Evolutionary conservation across 2,329 filamentous ascomycete species (phyloP), one percentile per base, ranked within the genome.

Genomic region (Talaromyces sp.): DNA sequence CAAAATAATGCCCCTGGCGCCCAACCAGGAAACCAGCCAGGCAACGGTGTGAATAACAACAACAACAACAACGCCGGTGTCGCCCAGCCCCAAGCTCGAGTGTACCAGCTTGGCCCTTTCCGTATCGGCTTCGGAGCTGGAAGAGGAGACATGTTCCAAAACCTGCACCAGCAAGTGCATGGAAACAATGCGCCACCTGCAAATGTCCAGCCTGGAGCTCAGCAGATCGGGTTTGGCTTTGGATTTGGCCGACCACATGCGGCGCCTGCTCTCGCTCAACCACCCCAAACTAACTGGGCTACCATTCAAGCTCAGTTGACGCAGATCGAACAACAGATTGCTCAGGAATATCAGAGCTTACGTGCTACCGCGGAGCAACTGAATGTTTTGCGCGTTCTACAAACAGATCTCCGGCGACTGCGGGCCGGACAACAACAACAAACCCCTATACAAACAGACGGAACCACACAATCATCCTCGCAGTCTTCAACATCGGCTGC

Each of bases 91-190:
- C 79, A 82, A 56, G 82, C 86, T 63, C 80, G 86, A 48, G 80
- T 90, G 59, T 87, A 88, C 67, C 88, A 90, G 66, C 76, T 94
- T 53, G 90, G 90, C 0, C 90, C 90, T 2, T 77, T 94, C 32
- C 81, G 89, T 29, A 77, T 94, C 24, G 90, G 88, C 0, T 90
- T 93, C 66, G 79, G 82, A 21, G 82, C 81, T 50, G 79, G 88
- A 74, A 72, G 87, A 74, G 73, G 79, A 21, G 84, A 90, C 59
- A 65, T 79, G 61, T 81, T 90, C 35, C 82, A 86, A 59, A 87
- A 90, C 64, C 77, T 91, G 65, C 86, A 85, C 5, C 84, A 87
- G 62, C 84, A 85, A 62, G 79, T 90, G 52, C 72, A 80, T 65
- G 85, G 84, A 48, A 79, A 75, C 55, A 72, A 69, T 21, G 76